Percentiles rank a stretch among this genome's conserved stretches.
Conservation (phyloP, 2,329 filamentous ascomycete species). For the Fusarium torreyae region DNA sequence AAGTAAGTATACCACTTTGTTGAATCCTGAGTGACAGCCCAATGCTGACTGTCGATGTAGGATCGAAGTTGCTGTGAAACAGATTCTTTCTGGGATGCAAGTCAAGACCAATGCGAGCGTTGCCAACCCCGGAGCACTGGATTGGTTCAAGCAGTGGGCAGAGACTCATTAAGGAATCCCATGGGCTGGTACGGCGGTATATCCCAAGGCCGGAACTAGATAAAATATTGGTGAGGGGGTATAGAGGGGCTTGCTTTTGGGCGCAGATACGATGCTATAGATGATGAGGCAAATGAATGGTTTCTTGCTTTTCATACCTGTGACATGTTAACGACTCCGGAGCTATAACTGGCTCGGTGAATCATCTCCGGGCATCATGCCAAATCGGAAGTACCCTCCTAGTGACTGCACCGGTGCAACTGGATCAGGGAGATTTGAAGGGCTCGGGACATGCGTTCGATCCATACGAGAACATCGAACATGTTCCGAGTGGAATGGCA, state of each 20-base stretch:
- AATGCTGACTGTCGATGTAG: slow-evolving; percentile 57
- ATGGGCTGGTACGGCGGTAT: background rate
- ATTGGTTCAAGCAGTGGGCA: slow-evolving; percentile 90
- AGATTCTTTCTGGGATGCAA: slow-evolving; percentile 89
- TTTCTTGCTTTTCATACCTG: background rate
- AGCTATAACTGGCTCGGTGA: no score
- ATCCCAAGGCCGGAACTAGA: slow-evolving; percentile 6
- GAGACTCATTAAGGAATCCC: slow-evolving; percentile 59
- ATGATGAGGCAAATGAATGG: background rate
- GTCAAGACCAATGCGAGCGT: slow-evolving; percentile 93
- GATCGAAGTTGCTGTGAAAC: slow-evolving; percentile 96
- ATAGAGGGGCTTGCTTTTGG: background rate
- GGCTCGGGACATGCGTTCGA: no score
- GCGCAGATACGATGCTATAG: slow-evolving; percentile 1
- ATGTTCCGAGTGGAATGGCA: no score
- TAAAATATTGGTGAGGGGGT: slow-evolving; percentile 13
- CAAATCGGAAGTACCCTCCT: no score
- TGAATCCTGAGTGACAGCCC: background rate
- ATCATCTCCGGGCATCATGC: no score
- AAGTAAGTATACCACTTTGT: slow-evolving; percentile 72
- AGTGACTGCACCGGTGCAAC: no score
- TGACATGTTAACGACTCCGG: no score
- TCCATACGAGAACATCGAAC: no score
- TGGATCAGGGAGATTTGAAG: no score
- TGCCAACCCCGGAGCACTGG: slow-evolving; percentile 89